phyloP scores from a whole-genome alignment of 805 yeast species.

The Candida ipomoeae region DNA sequence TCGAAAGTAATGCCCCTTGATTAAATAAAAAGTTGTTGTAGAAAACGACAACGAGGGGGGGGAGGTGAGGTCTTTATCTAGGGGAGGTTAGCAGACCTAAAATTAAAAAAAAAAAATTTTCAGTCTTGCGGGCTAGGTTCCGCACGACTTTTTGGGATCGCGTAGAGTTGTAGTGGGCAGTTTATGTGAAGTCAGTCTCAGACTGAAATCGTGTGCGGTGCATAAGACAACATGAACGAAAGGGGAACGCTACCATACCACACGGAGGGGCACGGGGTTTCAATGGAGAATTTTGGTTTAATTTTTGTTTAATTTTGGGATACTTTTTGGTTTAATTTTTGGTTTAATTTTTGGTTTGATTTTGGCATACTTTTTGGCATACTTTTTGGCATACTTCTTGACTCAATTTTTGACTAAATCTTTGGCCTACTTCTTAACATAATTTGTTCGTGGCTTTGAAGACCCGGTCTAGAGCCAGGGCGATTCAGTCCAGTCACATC shows the following conservation, averaged over 20 bases:
- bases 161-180: conserved; percentile 1
- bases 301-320: no score
- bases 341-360: no score
- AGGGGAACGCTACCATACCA: no score
- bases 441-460: no score
- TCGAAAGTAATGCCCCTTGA: conserved; percentile 3
- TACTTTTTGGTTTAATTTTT: no score
- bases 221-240: background rate
- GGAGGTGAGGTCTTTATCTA: conserved; percentile 1
- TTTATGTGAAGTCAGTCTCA: background rate
- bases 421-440: no score
- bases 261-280: background rate
- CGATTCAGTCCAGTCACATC: no score
- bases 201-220: background rate
- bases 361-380: no score
- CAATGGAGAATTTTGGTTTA: no score
- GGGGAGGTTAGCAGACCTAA: background rate
- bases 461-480: no score
- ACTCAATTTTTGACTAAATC: no score
- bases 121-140: background rate
- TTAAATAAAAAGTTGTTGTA: background rate
- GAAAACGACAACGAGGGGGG: background rate
- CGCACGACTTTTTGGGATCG: conserved; percentile 5
- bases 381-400: no score
- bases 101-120: conserved; percentile 3